These are phyloP conservation scores for Pseudisothecium myosuroides DNA, from an alignment of 225 moss, liverwort and hornwort species.

Conservation along the genomic window DNA sequence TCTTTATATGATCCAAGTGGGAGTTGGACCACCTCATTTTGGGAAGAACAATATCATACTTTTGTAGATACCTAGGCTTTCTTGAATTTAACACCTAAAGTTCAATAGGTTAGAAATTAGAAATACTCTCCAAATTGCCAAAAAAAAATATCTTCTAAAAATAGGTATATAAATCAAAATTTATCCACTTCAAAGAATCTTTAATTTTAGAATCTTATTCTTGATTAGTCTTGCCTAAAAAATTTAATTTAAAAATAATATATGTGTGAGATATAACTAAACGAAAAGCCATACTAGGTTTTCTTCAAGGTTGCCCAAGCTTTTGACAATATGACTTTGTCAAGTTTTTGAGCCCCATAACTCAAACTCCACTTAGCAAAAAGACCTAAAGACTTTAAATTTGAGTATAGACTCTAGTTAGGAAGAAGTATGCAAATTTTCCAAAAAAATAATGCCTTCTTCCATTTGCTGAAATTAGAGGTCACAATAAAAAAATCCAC, in stretches of 20 bases:
- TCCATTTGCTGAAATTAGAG: accelerated
- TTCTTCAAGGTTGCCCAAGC: background rate
- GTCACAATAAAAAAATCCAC: background rate
- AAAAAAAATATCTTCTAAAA: background rate
- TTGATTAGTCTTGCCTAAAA: background rate
- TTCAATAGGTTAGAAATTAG: background rate
- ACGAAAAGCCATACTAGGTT: no score
- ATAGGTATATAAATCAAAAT: background rate
- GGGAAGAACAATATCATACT: background rate
- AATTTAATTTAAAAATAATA: background rate
- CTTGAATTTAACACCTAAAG: background rate
- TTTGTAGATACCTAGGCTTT: accelerated
- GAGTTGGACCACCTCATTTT: background rate
- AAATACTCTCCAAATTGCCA: accelerated
- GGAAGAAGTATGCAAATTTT: background rate
- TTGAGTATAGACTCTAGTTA: background rate
- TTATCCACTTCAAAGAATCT: background rate
- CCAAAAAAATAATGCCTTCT: accelerated
- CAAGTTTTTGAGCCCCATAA: background rate
- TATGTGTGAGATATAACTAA: background rate
- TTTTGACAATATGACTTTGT: no score
- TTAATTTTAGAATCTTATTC: accelerated
- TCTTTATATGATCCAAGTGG: background rate
- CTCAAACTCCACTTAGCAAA: background rate
- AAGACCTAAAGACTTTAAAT: background rate